A percentile compares a stretch with the other conserved stretches of the same genome.
Evolutionary conservation across 2,329 filamentous ascomycete species (phyloP).

Genomic region (Talaromyces funiculosus): DNA sequence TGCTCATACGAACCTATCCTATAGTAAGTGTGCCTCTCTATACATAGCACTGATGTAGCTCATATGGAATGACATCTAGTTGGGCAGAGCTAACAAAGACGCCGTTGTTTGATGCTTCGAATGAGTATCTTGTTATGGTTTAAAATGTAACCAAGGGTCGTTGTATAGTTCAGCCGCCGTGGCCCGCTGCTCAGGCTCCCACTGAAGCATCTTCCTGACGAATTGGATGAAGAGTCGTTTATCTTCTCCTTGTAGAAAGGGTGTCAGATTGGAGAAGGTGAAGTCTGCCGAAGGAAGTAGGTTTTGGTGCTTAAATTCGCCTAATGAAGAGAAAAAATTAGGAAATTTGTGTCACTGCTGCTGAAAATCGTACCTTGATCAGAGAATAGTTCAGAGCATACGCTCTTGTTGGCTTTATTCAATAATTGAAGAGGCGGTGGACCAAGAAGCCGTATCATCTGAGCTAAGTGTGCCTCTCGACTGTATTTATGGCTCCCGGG

Average conservation of each 20-base stretch:
- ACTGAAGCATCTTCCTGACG: conserved; percentile 27
- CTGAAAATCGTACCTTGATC: conserved; percentile 15
- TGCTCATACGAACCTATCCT: no score
- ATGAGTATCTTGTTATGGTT: neutral
- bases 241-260: conserved; percentile 26
- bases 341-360: neutral
- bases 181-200: conserved; percentile 28
- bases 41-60: no score
- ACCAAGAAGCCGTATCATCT: conserved; percentile 22
- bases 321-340: conserved; percentile 14
- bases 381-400: conserved; percentile 14
- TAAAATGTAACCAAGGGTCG: conserved; percentile 26
- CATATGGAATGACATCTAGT: no score
- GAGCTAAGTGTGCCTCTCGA: conserved; percentile 21
- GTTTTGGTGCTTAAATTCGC: conserved; percentile 18
- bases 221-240: conserved; percentile 29
- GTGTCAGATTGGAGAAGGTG: conserved; percentile 16
- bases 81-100: no score
- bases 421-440: conserved; percentile 18
- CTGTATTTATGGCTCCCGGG: conserved; percentile 18
- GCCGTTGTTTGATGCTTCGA: no score
- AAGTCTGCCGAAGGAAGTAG: conserved; percentile 21
- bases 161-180: conserved; percentile 22
- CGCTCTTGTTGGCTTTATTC: conserved; percentile 7
- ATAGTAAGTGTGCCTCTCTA: no score